Evolutionary conservation across 148 eudicot species (phyloP).

Genomic region (Mesembryanthemum crystallinum): DNA sequence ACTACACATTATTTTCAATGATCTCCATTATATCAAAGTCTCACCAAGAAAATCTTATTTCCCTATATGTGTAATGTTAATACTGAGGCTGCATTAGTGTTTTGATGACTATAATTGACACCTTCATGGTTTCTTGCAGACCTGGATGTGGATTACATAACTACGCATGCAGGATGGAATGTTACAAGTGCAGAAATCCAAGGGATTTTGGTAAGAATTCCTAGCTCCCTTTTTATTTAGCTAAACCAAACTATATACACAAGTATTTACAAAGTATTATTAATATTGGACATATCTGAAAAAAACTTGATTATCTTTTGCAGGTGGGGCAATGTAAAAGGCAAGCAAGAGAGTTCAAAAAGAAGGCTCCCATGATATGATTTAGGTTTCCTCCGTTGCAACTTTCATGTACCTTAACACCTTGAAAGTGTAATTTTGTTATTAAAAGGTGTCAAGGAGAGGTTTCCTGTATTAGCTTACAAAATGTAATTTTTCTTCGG

Average conservation of each 20-base stretch:
- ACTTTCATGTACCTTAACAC: constrained; percentile 19
- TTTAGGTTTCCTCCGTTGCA: constrained; percentile 19
- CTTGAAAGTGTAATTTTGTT: constrained; percentile 27
- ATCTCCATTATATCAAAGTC: background rate
- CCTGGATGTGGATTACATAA: constrained; percentile 82
- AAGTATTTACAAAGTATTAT: too few species aligned
- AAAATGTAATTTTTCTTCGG: constrained; percentile 6
- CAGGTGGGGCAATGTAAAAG: constrained; percentile 34
- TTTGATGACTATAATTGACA: constrained; percentile 1
- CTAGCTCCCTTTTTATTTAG: constrained; percentile 11
- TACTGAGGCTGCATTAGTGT: background rate
- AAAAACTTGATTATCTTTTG: background rate
- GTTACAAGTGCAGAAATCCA: constrained; percentile 70
- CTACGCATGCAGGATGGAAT: constrained; percentile 83
- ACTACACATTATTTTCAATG: background rate
- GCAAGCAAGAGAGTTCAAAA: constrained; percentile 5
- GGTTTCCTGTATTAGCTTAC: constrained; percentile 6
- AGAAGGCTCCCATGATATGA: constrained; percentile 7
- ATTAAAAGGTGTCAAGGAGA: constrained; percentile 25
- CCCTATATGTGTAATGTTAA: background rate
- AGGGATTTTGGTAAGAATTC: constrained; percentile 57
- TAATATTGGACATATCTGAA: background rate
- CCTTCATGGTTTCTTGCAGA: constrained; percentile 31
- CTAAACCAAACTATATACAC: background rate
- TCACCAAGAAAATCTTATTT: background rate